Conservation (phyloP, 73 alveolate genomes). For the Paramecium sexaurelia region DNA sequence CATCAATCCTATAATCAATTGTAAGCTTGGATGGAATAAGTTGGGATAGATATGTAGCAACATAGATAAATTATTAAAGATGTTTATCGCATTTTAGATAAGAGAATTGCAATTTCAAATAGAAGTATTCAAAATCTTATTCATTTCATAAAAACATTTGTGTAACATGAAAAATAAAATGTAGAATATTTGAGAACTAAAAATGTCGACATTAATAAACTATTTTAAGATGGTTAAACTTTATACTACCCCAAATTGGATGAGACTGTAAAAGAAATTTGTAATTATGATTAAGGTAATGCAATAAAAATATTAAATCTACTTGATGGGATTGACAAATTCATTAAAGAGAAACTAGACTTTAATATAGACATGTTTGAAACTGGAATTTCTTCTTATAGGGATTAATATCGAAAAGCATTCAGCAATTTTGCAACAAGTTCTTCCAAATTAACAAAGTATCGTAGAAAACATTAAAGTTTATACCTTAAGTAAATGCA, state of each 20-base stretch:
- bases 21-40: conserved; percentile 17
- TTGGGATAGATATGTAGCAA: background rate
- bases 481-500: background rate
- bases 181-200: conserved; percentile 25
- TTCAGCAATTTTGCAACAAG: background rate
- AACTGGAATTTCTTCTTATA: background rate
- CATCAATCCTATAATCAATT: background rate
- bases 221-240: background rate
- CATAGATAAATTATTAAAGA: conserved; percentile 41
- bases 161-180: conserved; percentile 34
- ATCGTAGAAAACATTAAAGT: background rate
- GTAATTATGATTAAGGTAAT: conserved; percentile 51
- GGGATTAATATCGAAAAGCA: background rate
- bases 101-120: conserved; percentile 10
- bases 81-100: background rate
- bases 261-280: background rate
- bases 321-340: conserved; percentile 40
- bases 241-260: background rate
- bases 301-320: background rate
- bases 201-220: background rate
- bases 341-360: conserved; percentile 3
- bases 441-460: background rate
- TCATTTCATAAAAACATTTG: conserved; percentile 13
- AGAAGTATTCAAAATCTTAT: conserved; percentile 24
- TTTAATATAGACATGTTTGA: background rate